Conservation (phyloP, 441 rosid species). For the Populus tomentosa region DNA sequence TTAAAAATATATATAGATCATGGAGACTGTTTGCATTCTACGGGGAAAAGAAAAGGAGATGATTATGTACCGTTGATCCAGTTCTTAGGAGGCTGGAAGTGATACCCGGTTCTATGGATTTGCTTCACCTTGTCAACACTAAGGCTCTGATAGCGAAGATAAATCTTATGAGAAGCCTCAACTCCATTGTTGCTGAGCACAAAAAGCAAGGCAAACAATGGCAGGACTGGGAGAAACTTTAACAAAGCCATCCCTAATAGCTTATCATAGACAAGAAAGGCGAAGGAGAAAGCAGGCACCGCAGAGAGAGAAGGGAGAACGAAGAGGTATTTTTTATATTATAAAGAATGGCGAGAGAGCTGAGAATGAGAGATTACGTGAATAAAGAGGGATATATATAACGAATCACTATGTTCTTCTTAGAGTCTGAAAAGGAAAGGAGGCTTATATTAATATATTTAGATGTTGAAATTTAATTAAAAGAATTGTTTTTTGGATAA, state of each 20-base stretch:
- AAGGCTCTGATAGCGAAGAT: not conserved
- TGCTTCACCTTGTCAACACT: slow-evolving; percentile 1
- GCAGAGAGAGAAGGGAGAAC: not conserved
- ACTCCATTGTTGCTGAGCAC: slow-evolving; percentile 3
- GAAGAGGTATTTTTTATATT: not conserved
- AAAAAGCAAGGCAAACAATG: not conserved
- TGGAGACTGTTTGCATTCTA: not conserved
- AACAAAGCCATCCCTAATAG: not conserved
- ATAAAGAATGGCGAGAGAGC: not conserved
- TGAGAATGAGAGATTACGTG: not conserved
- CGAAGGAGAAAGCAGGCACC: not conserved
- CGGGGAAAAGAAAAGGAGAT: not conserved
- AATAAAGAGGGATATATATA: not conserved
- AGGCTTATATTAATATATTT: no score
- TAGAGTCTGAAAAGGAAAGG: no score
- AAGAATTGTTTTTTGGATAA: no score
- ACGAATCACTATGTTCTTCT: no score
- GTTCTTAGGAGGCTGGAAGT: slow-evolving; percentile 76
- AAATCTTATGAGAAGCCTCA: slow-evolving; percentile 20
- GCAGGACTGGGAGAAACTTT: not conserved
- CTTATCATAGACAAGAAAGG: no score
- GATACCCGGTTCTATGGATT: slow-evolving; percentile 38
- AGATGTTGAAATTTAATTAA: no score
- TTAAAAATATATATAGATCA: not conserved
- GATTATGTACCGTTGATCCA: slow-evolving; percentile 69